Base-by-base conservation (phyloP, 805 yeast genomes). In the Metschnikowia henanensis region DNA sequence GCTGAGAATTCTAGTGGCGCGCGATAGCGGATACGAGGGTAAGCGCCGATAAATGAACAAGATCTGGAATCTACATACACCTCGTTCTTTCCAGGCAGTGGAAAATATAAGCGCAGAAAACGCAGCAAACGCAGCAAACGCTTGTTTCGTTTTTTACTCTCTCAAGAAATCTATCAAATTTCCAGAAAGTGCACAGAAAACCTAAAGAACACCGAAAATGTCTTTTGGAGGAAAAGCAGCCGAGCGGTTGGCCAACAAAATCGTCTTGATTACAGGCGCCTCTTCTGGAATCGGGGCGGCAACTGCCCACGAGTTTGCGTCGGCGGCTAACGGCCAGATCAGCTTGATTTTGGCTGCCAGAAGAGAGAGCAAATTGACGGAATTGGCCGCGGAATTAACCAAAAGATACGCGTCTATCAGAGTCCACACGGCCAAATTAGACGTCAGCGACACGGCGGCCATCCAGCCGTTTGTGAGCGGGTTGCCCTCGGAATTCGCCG, bases 201-300 rank as follows among this genome's bases (percentile, higher is more conserved):
- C 26, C n/a, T 2, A 21, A 35, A 18, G 4, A n/a, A 19, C 10
- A 19, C 6, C 19, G 15, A n/a, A 28, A 25, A 19, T 68, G 73
- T 61, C 72, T 12, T 66, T 62, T 35, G 71, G 71, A 38, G 35
- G 57, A 21, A 66, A 58, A 55, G 69, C 68, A 13, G 72, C 71
- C 25, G 69, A 67, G 47, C 55, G 73, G 32, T 60, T 68, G 47
- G 69, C 69, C 34, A 61, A 64, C 46, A 66, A 66, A 49, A 60
- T 63, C 42, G 51, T 68, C 8, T 56, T 68, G 32, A 64, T 68
- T 35, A 68, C 98, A n/a, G 98, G 98, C 50, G 98, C 98, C 6
- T 87, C 96, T 20, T 82, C 96, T 13, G 98, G 98, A 43, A 92
- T 92, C 57, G 99, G 98, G 10, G 81, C 80, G 53, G 94, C 96